These are phyloP conservation scores for Suhomyces sp. DNA, from an alignment of 805 yeast genomes.

Conservation along the genomic window DNA sequence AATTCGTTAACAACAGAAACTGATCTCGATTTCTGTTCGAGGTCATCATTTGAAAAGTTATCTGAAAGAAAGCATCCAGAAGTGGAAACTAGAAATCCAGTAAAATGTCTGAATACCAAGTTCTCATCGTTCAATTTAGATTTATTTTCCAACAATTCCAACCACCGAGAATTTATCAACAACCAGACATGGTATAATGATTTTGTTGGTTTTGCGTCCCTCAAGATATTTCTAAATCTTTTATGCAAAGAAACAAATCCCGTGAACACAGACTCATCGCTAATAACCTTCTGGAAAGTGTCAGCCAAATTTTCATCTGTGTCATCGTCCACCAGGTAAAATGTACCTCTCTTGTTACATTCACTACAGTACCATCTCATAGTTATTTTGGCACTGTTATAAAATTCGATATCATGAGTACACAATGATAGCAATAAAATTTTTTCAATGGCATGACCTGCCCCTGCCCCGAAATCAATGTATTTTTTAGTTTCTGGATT, in stretches of 20 bases:
- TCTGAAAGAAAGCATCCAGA: constrained; percentile 58
- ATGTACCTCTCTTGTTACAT: constrained; percentile 1
- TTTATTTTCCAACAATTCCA: constrained; percentile 25
- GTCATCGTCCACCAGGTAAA: background rate
- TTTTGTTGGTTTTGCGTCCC: constrained; percentile 34
- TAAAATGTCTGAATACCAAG: constrained; percentile 58
- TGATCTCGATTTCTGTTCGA: constrained; percentile 28
- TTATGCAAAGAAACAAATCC: constrained; percentile 77
- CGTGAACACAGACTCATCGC: constrained; percentile 58
- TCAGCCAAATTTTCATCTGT: constrained; percentile 21
- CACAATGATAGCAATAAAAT: constrained; percentile 39
- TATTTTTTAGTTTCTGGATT: constrained; percentile 8
- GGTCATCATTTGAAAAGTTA: constrained; percentile 22
- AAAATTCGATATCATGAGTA: constrained; percentile 45
- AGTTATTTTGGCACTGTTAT: constrained; percentile 37
- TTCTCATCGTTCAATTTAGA: constrained; percentile 38
- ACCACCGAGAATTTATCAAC: constrained; percentile 54
- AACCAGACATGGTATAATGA: constrained; percentile 42
- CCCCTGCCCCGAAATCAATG: constrained; percentile 18
- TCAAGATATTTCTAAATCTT: constrained; percentile 46
- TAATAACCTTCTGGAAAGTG: constrained; percentile 37
- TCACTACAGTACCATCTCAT: constrained; percentile 24
- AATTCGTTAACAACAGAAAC: constrained; percentile 44
- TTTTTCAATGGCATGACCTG: constrained; percentile 34
- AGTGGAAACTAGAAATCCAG: constrained; percentile 71